These are phyloP conservation scores for Gilbertella persicaria DNA, from an alignment of 371 early-diverging fungal species.

Conservation along the genomic window DNA sequence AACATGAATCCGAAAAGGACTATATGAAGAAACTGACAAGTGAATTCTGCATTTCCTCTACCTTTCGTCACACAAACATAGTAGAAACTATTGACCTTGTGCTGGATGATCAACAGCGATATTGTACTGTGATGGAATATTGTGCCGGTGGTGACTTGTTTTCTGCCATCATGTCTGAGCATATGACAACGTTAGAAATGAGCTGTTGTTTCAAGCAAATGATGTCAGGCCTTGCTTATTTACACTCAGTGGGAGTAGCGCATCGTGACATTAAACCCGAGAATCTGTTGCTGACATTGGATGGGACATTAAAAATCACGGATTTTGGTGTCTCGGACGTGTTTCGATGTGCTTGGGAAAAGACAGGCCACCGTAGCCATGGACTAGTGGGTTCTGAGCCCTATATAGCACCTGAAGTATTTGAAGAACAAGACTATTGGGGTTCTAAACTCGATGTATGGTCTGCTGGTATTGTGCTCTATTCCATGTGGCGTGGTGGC, in stretches of 20 bases:
- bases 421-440: slow-evolving; percentile 64
- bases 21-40: slow-evolving; percentile 88
- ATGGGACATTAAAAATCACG: slow-evolving; percentile 86
- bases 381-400: slow-evolving; percentile 85
- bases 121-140: slow-evolving; percentile 94
- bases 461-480: slow-evolving; percentile 80
- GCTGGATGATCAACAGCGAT: slow-evolving; percentile 78
- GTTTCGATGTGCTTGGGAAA: slow-evolving; percentile 82
- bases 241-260: slow-evolving; percentile 92
- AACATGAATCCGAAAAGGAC: slow-evolving; percentile 83
- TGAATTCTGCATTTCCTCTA: slow-evolving; percentile 92
- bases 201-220: slow-evolving; percentile 91
- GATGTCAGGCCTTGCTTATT: slow-evolving; percentile 79
- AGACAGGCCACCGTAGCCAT: slow-evolving; percentile 58
- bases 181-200: slow-evolving; percentile 65
- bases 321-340: slow-evolving; percentile 97
- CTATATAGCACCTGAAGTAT: slow-evolving; percentile 89
- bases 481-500: slow-evolving; percentile 73
- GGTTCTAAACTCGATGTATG: slow-evolving; percentile 77
- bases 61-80: slow-evolving; percentile 84
- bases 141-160: slow-evolving; percentile 83
- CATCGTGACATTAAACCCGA: slow-evolving; percentile 88
- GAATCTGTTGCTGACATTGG: slow-evolving; percentile 84
- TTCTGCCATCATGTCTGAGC: slow-evolving; percentile 64
- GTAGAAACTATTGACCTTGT: slow-evolving; percentile 92